Evolutionary conservation across 2,329 filamentous ascomycete genomes (phyloP).

Genomic region (Trichoderma brevicompactum): DNA sequence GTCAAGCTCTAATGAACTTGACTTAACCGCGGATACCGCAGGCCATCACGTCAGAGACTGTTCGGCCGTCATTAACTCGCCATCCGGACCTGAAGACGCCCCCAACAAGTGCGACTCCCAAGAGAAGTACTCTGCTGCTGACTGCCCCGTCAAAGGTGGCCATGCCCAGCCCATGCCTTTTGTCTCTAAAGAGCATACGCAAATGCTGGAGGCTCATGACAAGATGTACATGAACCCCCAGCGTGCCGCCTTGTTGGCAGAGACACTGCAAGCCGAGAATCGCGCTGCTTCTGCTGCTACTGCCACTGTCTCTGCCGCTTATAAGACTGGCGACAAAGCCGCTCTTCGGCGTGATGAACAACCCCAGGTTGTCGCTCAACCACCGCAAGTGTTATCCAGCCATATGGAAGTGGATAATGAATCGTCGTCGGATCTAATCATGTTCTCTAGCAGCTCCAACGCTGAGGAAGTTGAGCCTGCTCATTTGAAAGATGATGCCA

Average conservation of each 20-base stretch:
- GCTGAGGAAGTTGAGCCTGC: neutral
- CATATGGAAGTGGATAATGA: neutral
- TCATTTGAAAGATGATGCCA: neutral
- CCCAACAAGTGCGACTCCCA: constrained; percentile 32
- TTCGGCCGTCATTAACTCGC: constrained; percentile 21
- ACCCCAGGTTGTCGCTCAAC: neutral
- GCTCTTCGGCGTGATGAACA: neutral
- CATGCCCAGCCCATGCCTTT: neutral
- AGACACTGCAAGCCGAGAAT: neutral
- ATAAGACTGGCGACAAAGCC: neutral
- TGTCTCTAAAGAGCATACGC: neutral
- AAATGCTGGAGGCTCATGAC: neutral
- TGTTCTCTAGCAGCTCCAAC: neutral
- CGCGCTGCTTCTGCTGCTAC: no score
- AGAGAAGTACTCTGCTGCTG: constrained; percentile 30
- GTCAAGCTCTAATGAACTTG: neutral
- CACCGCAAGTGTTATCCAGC: neutral
- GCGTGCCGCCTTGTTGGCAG: neutral
- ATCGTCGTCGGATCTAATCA: neutral
- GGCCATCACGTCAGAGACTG: constrained; percentile 33
- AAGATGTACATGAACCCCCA: neutral
- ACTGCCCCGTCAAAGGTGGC: constrained; percentile 27
- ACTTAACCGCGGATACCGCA: constrained; percentile 23
- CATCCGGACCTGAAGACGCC: constrained; percentile 27
- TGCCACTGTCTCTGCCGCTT: no score